Base-by-base conservation (phyloP, 2,329 filamentous ascomycete species). In the Gremmenia infestans region DNA sequence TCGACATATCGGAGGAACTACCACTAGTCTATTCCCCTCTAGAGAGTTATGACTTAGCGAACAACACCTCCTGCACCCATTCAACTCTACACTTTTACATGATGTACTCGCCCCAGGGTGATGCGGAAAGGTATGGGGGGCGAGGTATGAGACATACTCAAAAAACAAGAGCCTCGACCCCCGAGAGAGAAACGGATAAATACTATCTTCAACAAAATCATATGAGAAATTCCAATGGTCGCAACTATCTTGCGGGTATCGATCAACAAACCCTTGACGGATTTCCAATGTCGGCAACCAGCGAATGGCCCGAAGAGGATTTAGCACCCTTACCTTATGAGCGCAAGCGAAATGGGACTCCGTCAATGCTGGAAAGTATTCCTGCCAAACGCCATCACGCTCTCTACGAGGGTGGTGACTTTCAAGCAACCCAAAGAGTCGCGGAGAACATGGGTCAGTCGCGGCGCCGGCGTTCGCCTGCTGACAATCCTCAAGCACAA, bases 331-430 rank as follows among this genome's bases (percentile, higher is more conserved):
- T 25, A 1, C 42, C 42, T 45, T 19, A 9, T 23, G 42, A 45
- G 42, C 42, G 73, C 74, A 52, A 79, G 70, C 56, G 78, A 78
- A 32, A 72, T 65, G 63, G 79, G 74, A 57, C 81, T 46, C 50
- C 52, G 42, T 43, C 52, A 32, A 42, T 63, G 59, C 19, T 48
- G 53, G 19, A 60, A 58, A 46, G 80, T 55, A 57, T 75, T 72
- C 32, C 52, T 3, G 32, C 19, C 19, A 55, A 54, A 25, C 53
- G 52, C 39, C 51, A 51, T 15, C 55, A 50, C 23, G 39, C n/a
- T 23, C 25, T 47, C 15, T 15, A 14, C 17, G 48, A 80, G 4
- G 39, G 3, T 15, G 39, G 9, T 42, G 15, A 23, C 19, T 17
- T 45, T 12, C 42, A 19, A 23, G 28, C 9, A 3, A 2, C 28